Conservation (phyloP, 73 alveolate genomes). For the Stentor coeruleus region DNA sequence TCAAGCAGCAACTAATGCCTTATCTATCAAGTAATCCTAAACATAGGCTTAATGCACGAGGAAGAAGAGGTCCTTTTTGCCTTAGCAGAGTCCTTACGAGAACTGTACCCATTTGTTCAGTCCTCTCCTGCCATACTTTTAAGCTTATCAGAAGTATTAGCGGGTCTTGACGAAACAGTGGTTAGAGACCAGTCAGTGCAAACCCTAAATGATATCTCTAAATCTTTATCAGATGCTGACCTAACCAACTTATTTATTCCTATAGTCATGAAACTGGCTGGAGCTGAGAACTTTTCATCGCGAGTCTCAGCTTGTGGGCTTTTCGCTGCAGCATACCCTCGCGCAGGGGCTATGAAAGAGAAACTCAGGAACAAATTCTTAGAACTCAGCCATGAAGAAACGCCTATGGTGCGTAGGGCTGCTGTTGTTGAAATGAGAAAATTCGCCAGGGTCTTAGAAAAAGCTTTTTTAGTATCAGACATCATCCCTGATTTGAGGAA, state of each 20-base stretch:
- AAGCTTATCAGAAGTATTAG: conserved; percentile 48
- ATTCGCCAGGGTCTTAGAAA: conserved; percentile 80
- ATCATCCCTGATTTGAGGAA: conserved; percentile 83
- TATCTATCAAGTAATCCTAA: conserved; percentile 28
- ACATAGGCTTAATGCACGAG: conserved; percentile 63
- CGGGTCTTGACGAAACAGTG: conserved; percentile 64
- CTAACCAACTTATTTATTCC: conserved; percentile 72
- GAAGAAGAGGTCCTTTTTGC: conserved; percentile 97
- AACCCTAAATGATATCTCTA: conserved; percentile 58
- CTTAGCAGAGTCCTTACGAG: conserved; percentile 86
- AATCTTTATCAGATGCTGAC: conserved; percentile 59
- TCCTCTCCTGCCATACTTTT: conserved; percentile 27
- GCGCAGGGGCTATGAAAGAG: conserved; percentile 90
- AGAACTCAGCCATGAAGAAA: conserved; percentile 95
- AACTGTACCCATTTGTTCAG: conserved; percentile 22
- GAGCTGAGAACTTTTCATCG: conserved; percentile 87
- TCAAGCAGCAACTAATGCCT: conserved; percentile 77
- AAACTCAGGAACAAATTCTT: conserved; percentile 88
- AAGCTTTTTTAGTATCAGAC: conserved; percentile 80
- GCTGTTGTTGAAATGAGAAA: conserved; percentile 91
- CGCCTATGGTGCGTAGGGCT: conserved; percentile 97
- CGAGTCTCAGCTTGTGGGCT: conserved; percentile 93
- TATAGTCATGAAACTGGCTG: conserved; percentile 34
- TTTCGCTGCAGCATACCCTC: conserved; percentile 81
- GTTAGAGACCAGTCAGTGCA: conserved; percentile 78